Evolutionary conservation across 164 flowering plant species (phyloP), one percentile per base, ranked within the genome.

Genomic region (Cinnamomum chago): DNA sequence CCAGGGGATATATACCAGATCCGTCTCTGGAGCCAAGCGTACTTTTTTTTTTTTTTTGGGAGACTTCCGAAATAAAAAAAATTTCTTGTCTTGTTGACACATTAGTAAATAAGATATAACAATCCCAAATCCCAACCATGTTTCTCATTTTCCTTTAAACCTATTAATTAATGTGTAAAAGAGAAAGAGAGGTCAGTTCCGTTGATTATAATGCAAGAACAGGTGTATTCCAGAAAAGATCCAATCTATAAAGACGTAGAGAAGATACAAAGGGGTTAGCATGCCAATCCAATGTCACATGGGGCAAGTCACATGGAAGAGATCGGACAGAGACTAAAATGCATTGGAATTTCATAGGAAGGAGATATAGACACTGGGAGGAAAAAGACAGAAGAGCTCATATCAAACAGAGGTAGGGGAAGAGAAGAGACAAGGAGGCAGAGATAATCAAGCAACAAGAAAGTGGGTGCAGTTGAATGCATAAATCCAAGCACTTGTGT

Each of bases 311-410:
- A 65, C 11, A 65, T 65, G 28, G 67, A 65, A 65, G 67, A 65
- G 69, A 18, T 22, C 24, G 24, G 67, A 12, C 15, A 11, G 30
- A 3, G 28, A 12, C 24, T 11, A n/a, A 12, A 64, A 64, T 67
- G 69, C 40, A 28, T 67, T 30, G 69, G 33, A 67, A 67, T 18
- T 30, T 67, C 47, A 67, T 28, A n/a, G 35, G 20, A 28, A 18
- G 33, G 9, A 33, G 69, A 67, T 5, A 67, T 30, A 67, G 35
- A 30, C 69, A 67, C 6, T 67, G 69, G 69, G 10, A 67, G 13
- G 69, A 67, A 67, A 30, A 67, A n/a, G 69, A 67, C 69, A 67
- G 69, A 67, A 30, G 47, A 67, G n/a, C 69, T 67, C 69, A 28
- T 67, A 15, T 67, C 69, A 67, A 58, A 65, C 67, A 65, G 67